These are phyloP conservation scores for Cladosporium velox DNA, from an alignment of 2,329 filamentous ascomycete genomes.

Conservation along the genomic window DNA sequence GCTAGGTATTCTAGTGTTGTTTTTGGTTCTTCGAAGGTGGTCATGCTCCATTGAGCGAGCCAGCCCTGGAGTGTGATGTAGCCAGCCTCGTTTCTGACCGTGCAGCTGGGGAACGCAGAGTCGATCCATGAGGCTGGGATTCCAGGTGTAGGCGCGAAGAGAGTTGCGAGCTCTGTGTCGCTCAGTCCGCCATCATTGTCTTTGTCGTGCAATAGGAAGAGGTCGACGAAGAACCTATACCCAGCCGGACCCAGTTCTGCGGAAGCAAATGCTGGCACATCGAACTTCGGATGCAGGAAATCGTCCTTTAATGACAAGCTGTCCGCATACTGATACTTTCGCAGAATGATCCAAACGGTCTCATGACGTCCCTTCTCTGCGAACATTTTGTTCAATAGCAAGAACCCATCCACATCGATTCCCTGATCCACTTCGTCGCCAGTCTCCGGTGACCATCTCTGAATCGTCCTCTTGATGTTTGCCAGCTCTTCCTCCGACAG, in stretches of 20 bases:
- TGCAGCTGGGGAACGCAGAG: conserved; percentile 86
- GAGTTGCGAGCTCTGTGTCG: conserved; percentile 75
- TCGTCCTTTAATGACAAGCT: conserved; percentile 87
- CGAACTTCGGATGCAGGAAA: conserved; percentile 90
- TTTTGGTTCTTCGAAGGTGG: conserved; percentile 92
- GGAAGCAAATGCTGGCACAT: conserved; percentile 88
- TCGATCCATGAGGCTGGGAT: conserved; percentile 85
- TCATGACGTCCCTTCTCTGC: conserved; percentile 97
- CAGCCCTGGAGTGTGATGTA: conserved; percentile 96
- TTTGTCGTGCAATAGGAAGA: conserved; percentile 93
- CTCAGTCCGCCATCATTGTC: conserved; percentile 96
- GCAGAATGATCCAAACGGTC: conserved; percentile 95
- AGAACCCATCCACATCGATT: conserved; percentile 79
- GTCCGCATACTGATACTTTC: conserved; percentile 95
- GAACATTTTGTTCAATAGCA: conserved; percentile 92
- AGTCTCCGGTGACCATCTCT: conserved; percentile 49
- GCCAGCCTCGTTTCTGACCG: conserved; percentile 91
- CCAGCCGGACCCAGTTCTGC: conserved; percentile 91
- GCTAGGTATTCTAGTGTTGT: conserved; percentile 95
- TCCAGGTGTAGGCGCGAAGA: conserved; percentile 92
- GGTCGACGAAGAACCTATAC: conserved; percentile 95
- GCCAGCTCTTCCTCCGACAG: conserved; percentile 77
- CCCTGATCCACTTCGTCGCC: conserved; percentile 59
- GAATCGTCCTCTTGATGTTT: conserved; percentile 87
- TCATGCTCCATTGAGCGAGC: conserved; percentile 99